Evolutionary conservation across 148 eudicot species (phyloP), one percentile per base, ranked within the genome.

Genomic region (Rhododendron molle): DNA sequence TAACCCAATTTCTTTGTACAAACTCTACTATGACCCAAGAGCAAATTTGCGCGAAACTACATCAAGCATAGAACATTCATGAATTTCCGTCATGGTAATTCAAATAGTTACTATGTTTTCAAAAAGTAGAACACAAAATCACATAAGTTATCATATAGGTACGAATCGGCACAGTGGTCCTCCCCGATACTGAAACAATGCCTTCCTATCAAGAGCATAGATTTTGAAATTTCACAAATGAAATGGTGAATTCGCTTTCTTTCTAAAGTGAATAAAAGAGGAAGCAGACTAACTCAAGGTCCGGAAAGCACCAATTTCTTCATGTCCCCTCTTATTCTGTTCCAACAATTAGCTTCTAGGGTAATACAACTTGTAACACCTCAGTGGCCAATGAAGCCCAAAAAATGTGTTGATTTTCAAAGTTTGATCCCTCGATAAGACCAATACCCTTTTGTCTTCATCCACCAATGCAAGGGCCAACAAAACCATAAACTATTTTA

Each of bases 281-380:
- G 28, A 62, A 80, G 44, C 6, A 67, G 11, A 85, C 30, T 34
- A 44, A 67, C 23, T 14, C 16, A 85, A 69, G 83, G 87, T 80
- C 46, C 80, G 18, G 3, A 85, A 21, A 49, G 38, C 69, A 47
- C 67, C 11, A 80, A 38, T 47, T 79, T 34, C 62, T 69, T 47
- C 9, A 30, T 80, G 40, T 81, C 26, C 40, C 36, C 4, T 76
- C 62, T 78, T 32, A 44, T n/a, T 78, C 26, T 38, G 34, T 85
- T 78, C 54, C 26, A 23, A 36, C 9, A 49, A 49, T 3, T 65
- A 65, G 73, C 12, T 65, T 44, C 71, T 65, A 60, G 50, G 16
- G 46, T 21, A n/a, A 2, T 49, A 54, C 43, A 8, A 54, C 21
- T 54, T 38, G 26, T 16, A 62, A 60, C 16, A 40, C 74, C 34